phyloP scores from a whole-genome alignment of 2,329 filamentous ascomycete genomes.

The Bipolaris sorokiniana region DNA sequence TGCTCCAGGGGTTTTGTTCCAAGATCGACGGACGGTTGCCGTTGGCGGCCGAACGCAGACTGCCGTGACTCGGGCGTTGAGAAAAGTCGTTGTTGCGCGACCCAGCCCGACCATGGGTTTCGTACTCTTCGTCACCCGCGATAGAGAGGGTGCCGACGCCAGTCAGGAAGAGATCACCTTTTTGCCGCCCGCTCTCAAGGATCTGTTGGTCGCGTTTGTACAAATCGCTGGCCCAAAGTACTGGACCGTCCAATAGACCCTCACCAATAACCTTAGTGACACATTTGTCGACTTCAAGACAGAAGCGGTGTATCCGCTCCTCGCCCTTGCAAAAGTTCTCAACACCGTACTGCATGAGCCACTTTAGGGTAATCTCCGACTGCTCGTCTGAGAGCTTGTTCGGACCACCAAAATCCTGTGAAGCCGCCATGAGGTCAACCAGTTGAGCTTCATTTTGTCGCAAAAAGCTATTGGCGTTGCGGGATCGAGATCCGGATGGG shows the following conservation, averaged over 20 bases:
- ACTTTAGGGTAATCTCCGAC: constrained; percentile 80
- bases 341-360: constrained; percentile 80
- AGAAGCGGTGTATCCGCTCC: constrained; percentile 92
- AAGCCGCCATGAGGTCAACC: constrained; percentile 83
- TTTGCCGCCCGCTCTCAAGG: constrained; percentile 59
- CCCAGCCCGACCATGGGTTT: constrained; percentile 46
- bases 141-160: constrained; percentile 57
- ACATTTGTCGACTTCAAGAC: constrained; percentile 85
- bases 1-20: constrained; percentile 69
- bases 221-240: constrained; percentile 90
- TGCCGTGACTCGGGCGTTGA: constrained; percentile 61
- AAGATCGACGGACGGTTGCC: constrained; percentile 73
- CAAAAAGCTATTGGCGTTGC: constrained; percentile 64
- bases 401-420: constrained; percentile 82
- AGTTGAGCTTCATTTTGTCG: constrained; percentile 84
- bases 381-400: constrained; percentile 98
- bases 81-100: constrained; percentile 53
- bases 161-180: constrained; percentile 56
- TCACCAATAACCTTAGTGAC: constrained; percentile 85
- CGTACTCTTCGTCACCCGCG: constrained; percentile 56
- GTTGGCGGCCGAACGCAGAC: constrained; percentile 64
- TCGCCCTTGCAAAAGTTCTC: constrained; percentile 96
- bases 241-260: constrained; percentile 80
- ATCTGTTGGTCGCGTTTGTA: constrained; percentile 77
- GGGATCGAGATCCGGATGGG: constrained; percentile 49